These are phyloP conservation scores for Blastobotrys petasosporus DNA, from an alignment of 1,139 yeast species.

Conservation along the genomic window DNA sequence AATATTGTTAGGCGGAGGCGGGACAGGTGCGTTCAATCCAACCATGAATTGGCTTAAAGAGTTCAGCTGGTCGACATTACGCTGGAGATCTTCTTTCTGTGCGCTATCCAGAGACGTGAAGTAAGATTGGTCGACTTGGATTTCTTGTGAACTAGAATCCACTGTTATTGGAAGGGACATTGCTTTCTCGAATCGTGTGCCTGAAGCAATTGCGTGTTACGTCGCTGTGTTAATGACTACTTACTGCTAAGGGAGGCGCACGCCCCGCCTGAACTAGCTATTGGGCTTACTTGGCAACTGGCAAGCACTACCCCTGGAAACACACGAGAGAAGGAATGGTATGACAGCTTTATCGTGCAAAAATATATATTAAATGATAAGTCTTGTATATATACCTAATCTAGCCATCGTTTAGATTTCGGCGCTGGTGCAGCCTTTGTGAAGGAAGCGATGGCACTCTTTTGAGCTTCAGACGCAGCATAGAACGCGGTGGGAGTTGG, in stretches of 20 bases:
- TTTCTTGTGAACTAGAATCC: conserved; percentile 31
- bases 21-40: conserved; percentile 55
- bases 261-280: no score
- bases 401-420: background rate
- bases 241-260: no score
- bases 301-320: no score
- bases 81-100: conserved; percentile 35
- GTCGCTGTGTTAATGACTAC: no score
- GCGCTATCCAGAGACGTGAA: conserved; percentile 14
- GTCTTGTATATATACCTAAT: conserved; percentile 1
- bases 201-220: no score
- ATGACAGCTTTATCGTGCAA: no score
- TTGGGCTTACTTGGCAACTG: no score
- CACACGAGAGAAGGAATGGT: no score
- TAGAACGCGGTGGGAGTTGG: conserved; percentile 26
- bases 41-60: conserved; percentile 55
- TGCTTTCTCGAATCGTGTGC: background rate
- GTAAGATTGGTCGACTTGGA: conserved; percentile 28
- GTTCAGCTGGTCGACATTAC: conserved; percentile 60
- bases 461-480: conserved; percentile 19
- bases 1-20: conserved; percentile 57
- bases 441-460: conserved; percentile 9
- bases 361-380: background rate
- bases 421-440: conserved; percentile 5
- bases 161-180: conserved; percentile 24